Evolutionary conservation across 352 stramenopile genomes (phyloP), one percentile per base, ranked within the genome.

Genomic region (Phytopythium oedochilum): DNA sequence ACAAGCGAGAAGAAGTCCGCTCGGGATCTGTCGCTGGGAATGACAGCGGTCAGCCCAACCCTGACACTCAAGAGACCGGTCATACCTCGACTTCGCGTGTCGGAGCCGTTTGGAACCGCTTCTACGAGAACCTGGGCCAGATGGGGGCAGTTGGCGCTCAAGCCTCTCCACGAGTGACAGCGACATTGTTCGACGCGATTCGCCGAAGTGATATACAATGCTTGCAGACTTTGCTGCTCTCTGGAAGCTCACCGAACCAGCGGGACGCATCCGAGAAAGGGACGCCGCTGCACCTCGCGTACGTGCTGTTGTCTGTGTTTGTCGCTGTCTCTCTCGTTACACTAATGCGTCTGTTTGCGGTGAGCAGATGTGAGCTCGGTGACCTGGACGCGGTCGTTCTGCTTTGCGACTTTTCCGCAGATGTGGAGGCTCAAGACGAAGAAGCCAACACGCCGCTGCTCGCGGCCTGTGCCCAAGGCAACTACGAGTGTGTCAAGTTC

Each of bases 201-300:
- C 70, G 73, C 6, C 82, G 76, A 36, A 69, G 51, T 53, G 67
- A 86, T 10, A 46, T 81, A 2, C 46, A 66, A 1, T 66, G 63
- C 15, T 58, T 89, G 8, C 70, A 89, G 53, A 46, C 70, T 35
- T 53, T 85, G 14, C 53, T 93, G 6, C 53, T 87, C 4, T 61
- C 56, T 42, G 76, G 78, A 0, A 57, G 76, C 8, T 82, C 74
- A 26, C 67, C 80, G 12, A 89, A 93, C 32, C 55, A 75, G 20
- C 74, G 66, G 29, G 74, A 89, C 46, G 35, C 82, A 20, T 67
- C 67, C n/a, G 73, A 89, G 46, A 83, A 82, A 53, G 77, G 78
- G 44, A 89, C 80, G 5, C 73, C 78, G 18, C 59, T 93, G 4
- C 83, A 93, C 61, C 66, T 91, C 26, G 80, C 78, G 77, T 86